Evolutionary conservation across 768 basidiomycete genomes (phyloP).

Genomic region (Imleria badia): DNA sequence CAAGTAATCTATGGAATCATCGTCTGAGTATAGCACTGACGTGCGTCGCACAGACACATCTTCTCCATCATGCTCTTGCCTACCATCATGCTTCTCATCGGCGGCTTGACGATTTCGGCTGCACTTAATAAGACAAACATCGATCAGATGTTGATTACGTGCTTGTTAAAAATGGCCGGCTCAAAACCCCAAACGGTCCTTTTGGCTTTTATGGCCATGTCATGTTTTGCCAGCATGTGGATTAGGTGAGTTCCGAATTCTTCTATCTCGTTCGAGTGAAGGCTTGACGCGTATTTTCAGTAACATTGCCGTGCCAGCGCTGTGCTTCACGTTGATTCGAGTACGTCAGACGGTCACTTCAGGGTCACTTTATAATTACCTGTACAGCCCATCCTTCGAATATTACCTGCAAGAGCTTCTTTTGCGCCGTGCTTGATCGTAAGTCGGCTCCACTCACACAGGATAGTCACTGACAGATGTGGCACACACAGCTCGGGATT

Average conservation of each 20-base stretch:
- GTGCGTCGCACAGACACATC: constrained; percentile 56
- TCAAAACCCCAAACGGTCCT: constrained; percentile 83
- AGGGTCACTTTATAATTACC: not conserved
- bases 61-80: constrained; percentile 97
- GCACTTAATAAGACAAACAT: constrained; percentile 95
- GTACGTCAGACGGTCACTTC: constrained; percentile 42
- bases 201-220: constrained; percentile 92
- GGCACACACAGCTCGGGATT: constrained; percentile 72
- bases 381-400: constrained; percentile 85
- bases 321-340: constrained; percentile 96
- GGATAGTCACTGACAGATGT: not conserved
- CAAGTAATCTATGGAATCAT: constrained; percentile 52
- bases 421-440: constrained; percentile 94
- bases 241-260: constrained; percentile 62
- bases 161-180: constrained; percentile 88
- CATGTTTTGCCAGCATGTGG: constrained; percentile 99
- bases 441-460: constrained; percentile 31
- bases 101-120: constrained; percentile 96
- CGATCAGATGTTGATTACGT: constrained; percentile 87
- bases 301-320: constrained; percentile 96
- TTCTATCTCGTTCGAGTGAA: not conserved
- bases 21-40: not conserved
- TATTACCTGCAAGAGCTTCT: constrained; percentile 78
- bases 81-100: constrained; percentile 97
- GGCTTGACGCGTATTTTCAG: constrained; percentile 36